These are phyloP conservation scores for Cladosporium velox DNA, from an alignment of 2,329 filamentous ascomycete species.

Conservation along the genomic window DNA sequence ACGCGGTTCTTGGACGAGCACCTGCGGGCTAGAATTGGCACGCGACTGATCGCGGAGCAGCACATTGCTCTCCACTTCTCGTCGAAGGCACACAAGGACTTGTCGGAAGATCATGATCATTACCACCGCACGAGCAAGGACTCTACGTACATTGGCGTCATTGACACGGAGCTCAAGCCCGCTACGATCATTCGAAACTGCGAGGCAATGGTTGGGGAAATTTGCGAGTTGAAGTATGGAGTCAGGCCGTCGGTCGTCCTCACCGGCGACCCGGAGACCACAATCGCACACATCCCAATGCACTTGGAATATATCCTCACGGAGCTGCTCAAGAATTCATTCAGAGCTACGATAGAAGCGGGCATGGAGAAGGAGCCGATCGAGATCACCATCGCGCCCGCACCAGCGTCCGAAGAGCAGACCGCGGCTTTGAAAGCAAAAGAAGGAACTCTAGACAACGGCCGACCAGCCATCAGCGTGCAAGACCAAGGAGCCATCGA, in stretches of 20 bases:
- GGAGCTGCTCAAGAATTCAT: conserved; percentile 94
- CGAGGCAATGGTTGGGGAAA: conserved; percentile 88
- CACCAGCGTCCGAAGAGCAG: conserved; percentile 52
- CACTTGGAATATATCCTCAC: conserved; percentile 98
- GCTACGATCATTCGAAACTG: conserved; percentile 80
- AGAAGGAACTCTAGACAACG: conserved; percentile 24
- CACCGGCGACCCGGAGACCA: conserved; percentile 82
- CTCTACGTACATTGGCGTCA: conserved; percentile 83
- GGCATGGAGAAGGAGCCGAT: conserved; percentile 78
- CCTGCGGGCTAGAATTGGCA: conserved; percentile 89
- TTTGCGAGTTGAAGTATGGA: conserved; percentile 95
- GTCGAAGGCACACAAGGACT: conserved; percentile 69
- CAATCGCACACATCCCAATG: conserved; percentile 90
- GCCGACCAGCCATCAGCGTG: conserved; percentile 33
- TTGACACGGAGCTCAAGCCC: conserved; percentile 85
- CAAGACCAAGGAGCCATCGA: conserved; percentile 42
- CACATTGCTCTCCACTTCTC: conserved; percentile 86
- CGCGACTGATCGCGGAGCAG: conserved; percentile 90
- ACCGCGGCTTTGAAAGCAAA: conserved; percentile 24
- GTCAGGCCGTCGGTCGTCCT: conserved; percentile 78
- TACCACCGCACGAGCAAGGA: conserved; percentile 49
- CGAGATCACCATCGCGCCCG: conserved; percentile 85
- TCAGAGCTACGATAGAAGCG: conserved; percentile 86
- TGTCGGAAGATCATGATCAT: conserved; percentile 40
- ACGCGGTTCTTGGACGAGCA: conserved; percentile 92